Evolutionary conservation across 192 early-diverging fungal genomes (phyloP).

Genomic region (Phycomyces nitens): DNA sequence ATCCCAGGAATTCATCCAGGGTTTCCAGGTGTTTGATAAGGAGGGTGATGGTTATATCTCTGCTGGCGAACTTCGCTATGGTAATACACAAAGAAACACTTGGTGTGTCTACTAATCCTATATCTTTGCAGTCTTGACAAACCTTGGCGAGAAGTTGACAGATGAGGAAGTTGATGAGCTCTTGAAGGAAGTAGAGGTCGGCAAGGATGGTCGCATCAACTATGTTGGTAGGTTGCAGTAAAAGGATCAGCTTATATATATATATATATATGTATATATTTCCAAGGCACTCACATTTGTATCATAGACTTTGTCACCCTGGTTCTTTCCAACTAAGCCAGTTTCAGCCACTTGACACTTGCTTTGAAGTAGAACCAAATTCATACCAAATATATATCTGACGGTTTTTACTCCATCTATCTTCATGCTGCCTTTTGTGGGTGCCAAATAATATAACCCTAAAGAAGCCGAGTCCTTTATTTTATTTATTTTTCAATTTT

Average conservation of each 20-base stretch:
- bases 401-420: too few relatives aligned
- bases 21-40: constrained; percentile 88
- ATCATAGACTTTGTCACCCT: constrained; percentile 38
- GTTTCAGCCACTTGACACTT: too few relatives aligned
- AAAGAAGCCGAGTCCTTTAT: too few relatives aligned
- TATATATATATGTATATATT: too few relatives aligned
- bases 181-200: constrained; percentile 68
- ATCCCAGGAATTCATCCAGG: constrained; percentile 77
- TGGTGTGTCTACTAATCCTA: constrained; percentile 1
- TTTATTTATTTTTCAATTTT: too few relatives aligned
- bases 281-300: too few relatives aligned
- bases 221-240: constrained; percentile 61
- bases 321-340: constrained; percentile 30
- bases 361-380: too few relatives aligned
- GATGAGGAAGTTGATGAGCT: constrained; percentile 80
- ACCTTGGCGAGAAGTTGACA: constrained; percentile 75
- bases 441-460: too few relatives aligned
- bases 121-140: constrained; percentile 65
- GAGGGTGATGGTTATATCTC: constrained; percentile 74
- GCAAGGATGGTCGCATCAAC: constrained; percentile 77
- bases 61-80: constrained; percentile 74
- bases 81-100: too few relatives aligned
- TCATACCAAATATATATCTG: too few relatives aligned
- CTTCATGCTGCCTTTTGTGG: not conserved
- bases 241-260: too few relatives aligned